Base-by-base conservation (phyloP, 495 filamentous ascomycete genomes). In the Neurospora sp. region DNA sequence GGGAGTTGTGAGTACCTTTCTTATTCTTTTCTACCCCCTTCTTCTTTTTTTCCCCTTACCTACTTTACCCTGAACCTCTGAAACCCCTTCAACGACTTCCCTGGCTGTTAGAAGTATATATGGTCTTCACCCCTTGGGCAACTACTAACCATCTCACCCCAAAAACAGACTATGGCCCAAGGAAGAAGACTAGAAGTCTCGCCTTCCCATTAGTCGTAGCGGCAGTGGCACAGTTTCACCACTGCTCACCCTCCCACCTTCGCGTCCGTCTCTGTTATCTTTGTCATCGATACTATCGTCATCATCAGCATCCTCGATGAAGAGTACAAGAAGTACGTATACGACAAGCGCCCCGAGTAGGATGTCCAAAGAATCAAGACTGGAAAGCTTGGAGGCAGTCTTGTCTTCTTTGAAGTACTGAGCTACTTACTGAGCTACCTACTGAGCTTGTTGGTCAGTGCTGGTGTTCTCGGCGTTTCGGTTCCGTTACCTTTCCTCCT, bases 1-100 rank as follows among this genome's bases (percentile, higher is more conserved):
- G 85, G 74, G 86, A 93, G 75, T 41, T 81, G 79, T 79, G 27
- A 72, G 77, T 35, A 35, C 35, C 4, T 35, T 35, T 35, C 35
- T 35, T 35, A 35, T 35, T 42, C 35, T 70, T 35, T 6, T 16
- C 0, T 3, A 18, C 16, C 14, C 5, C 6, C 5, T 42, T n/a
- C 41, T 18, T 8, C 41, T 8, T 6, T 44, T 18, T 44, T 18
- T 9, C 16, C 16, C 41, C 16, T 16, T 44, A 44, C 41, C 41
- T 44, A 44, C 41, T 44, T 8, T 6, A 18, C 16, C 6, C 16
- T 18, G 41, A n/a, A 44, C 41, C 41, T 5, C 41, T 18, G 16
- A 18, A 18, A 35, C 16, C 16, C 16, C 16, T 44, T 18, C 41
- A 18, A 44, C 41, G 41, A 18, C 41, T 44, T 18, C 7, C 7